Evolutionary conservation across 176 grass and related monocot genomes (phyloP).

Genomic region (Secale cereale): DNA sequence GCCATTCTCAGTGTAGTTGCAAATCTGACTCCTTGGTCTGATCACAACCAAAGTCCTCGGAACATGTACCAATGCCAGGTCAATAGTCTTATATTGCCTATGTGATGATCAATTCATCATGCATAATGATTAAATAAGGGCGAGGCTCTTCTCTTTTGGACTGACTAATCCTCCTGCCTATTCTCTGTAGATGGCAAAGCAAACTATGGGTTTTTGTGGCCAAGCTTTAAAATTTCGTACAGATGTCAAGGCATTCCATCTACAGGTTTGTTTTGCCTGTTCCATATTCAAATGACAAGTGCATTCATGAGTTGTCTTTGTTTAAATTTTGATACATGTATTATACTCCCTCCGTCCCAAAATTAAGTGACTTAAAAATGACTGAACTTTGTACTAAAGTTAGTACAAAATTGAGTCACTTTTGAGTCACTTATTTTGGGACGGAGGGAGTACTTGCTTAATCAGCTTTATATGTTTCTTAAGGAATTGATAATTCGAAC

Average conservation of each 20-base stretch:
- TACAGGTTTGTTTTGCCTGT: slow-evolving; percentile 68
- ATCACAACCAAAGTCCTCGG: slow-evolving; percentile 96
- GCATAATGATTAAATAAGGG: neutral
- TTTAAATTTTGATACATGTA: slow-evolving; percentile 11
- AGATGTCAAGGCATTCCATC: slow-evolving; percentile 87
- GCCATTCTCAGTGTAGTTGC: slow-evolving; percentile 94
- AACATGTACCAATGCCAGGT: slow-evolving; percentile 99
- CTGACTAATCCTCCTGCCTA: slow-evolving; percentile 20
- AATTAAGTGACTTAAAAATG: too few relatives aligned
- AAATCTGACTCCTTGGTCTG: slow-evolving; percentile 94
- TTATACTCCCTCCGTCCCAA: neutral
- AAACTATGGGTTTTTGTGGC: slow-evolving; percentile 93
- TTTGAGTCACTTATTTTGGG: too few relatives aligned
- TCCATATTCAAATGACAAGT: neutral
- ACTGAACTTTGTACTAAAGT: too few relatives aligned
- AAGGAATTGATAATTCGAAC: neutral
- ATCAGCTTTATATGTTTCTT: neutral
- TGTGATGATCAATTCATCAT: slow-evolving; percentile 14
- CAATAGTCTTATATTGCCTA: slow-evolving; percentile 17
- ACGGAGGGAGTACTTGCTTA: neutral
- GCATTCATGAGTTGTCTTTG: slow-evolving; percentile 12
- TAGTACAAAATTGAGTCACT: too few relatives aligned
- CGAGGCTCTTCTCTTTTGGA: neutral
- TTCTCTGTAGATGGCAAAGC: slow-evolving; percentile 83
- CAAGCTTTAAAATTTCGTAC: slow-evolving; percentile 82